Conservation (phyloP, 768 basidiomycete genomes). For the Pulveroboletus sp. region DNA sequence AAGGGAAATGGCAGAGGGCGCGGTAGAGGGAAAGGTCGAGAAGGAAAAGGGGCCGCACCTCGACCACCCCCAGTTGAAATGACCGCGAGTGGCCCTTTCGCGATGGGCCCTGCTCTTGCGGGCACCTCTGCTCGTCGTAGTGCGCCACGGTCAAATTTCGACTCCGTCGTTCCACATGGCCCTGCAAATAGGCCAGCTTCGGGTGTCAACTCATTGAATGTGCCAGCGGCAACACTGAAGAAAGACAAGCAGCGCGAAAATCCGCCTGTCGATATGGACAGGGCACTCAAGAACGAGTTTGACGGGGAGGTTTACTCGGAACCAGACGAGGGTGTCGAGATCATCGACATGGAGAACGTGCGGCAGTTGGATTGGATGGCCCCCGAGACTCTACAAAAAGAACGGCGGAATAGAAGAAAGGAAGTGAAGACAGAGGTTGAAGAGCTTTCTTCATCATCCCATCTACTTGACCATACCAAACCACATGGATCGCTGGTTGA, state of each 20-base stretch:
- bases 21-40: slow-evolving; percentile 48
- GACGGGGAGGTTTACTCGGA: slow-evolving; percentile 78
- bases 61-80: slow-evolving; percentile 56
- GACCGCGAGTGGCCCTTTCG: slow-evolving; percentile 84
- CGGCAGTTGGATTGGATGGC: slow-evolving; percentile 85
- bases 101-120: slow-evolving; percentile 74
- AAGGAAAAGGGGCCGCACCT: slow-evolving; percentile 43
- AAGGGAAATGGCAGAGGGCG: slow-evolving; percentile 44
- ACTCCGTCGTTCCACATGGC: slow-evolving; percentile 43
- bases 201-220: slow-evolving; percentile 48
- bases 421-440: slow-evolving; percentile 43
- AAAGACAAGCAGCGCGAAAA: slow-evolving; percentile 36
- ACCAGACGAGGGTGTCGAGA: slow-evolving; percentile 83
- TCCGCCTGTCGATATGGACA: slow-evolving; percentile 18
- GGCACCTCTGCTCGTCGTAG: slow-evolving; percentile 49
- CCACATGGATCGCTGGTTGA: background rate
- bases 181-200: slow-evolving; percentile 33
- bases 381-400: slow-evolving; percentile 63
- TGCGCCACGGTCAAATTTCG: slow-evolving; percentile 52
- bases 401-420: slow-evolving; percentile 35
- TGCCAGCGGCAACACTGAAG: slow-evolving; percentile 47
- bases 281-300: slow-evolving; percentile 33
- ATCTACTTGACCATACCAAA: background rate
- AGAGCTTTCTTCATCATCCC: slow-evolving; percentile 24
- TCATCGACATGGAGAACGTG: slow-evolving; percentile 78